Conservation (phyloP, 495 filamentous ascomycete species). For the Neurospora cerealis region DNA sequence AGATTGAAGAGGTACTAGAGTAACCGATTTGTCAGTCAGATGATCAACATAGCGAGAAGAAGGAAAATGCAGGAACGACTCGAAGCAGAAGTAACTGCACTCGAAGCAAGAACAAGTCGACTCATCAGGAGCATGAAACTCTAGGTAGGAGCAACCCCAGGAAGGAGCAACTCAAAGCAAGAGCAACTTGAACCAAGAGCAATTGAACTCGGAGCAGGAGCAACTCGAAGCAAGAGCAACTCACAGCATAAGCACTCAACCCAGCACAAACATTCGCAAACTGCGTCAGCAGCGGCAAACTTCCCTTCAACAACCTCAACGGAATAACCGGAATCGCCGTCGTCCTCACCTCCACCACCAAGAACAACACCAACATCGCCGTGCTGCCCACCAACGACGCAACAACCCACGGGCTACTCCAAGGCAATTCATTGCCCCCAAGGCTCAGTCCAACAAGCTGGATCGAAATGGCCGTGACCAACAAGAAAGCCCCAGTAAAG, state of each 20-base stretch:
- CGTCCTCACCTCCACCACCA: conserved; percentile 46
- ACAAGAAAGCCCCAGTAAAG: conserved; percentile 40
- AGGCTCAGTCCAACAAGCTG: conserved; percentile 52
- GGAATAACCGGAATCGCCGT: conserved; percentile 53
- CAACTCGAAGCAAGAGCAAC: conserved; percentile 8
- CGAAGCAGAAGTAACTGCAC: not conserved
- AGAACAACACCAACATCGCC: conserved; percentile 37
- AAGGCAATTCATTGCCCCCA: conserved; percentile 53
- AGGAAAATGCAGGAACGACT: not conserved
- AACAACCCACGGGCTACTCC: conserved; percentile 48
- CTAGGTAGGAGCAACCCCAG: not conserved
- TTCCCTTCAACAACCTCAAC: conserved; percentile 43
- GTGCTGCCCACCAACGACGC: conserved; percentile 40
- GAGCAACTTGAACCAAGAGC: not conserved
- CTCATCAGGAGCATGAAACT: not conserved
- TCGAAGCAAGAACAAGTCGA: not conserved
- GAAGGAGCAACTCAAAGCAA: not conserved
- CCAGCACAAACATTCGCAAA: conserved; percentile 53
- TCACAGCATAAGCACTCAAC: conserved; percentile 53
- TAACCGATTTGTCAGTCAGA: not conserved
- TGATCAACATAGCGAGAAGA: not conserved
- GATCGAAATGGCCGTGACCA: conserved; percentile 47
- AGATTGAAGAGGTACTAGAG: conserved; percentile 54
- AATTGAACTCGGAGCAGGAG: not conserved
- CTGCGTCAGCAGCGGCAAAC: conserved; percentile 42